Evolutionary conservation across 2,329 filamentous ascomycete genomes (phyloP).

Genomic region (Emergomyces pasteurianus): DNA sequence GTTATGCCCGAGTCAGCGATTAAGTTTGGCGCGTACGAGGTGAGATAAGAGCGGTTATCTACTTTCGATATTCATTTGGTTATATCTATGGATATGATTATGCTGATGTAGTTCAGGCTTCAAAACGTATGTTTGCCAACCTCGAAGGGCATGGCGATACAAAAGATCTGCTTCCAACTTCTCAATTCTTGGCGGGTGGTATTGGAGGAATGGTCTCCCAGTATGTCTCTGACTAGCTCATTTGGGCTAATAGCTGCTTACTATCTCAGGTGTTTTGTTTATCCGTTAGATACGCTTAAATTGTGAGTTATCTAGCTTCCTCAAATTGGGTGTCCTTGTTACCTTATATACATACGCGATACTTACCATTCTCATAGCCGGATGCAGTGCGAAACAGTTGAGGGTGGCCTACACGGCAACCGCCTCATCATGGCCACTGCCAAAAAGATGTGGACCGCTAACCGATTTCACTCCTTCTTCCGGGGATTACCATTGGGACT

Average conservation of each 20-base stretch:
- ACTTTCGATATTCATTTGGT: slow-evolving; percentile 4
- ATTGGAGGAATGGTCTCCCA: slow-evolving; percentile 90
- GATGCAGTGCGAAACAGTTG: slow-evolving; percentile 89
- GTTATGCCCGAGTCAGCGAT: slow-evolving; percentile 98
- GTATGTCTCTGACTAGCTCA: slow-evolving; percentile 34
- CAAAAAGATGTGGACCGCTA: slow-evolving; percentile 70
- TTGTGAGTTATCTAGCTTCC: slow-evolving; percentile 37
- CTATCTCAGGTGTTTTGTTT: slow-evolving; percentile 65
- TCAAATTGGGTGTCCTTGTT: neutral
- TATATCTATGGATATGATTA: neutral
- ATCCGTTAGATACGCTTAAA: slow-evolving; percentile 64
- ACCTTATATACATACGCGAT: slow-evolving; percentile 3
- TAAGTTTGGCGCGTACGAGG: slow-evolving; percentile 94
- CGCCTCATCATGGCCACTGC: slow-evolving; percentile 71
- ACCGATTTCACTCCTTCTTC: slow-evolving; percentile 68
- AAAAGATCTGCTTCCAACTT: slow-evolving; percentile 64
- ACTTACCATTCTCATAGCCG: slow-evolving; percentile 37
- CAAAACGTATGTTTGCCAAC: slow-evolving; percentile 73
- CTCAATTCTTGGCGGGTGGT: slow-evolving; percentile 84
- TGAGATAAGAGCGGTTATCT: slow-evolving; percentile 20
- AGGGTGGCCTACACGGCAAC: slow-evolving; percentile 72
- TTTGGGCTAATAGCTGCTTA: neutral
- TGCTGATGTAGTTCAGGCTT: slow-evolving; percentile 42
- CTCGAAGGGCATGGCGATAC: slow-evolving; percentile 82
- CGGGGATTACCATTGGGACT: slow-evolving; percentile 89